Percentiles rank a stretch among this genome's conserved stretches.
Conservation (phyloP, 176 grass and related monocot genomes). For the Carex myosuroides region DNA sequence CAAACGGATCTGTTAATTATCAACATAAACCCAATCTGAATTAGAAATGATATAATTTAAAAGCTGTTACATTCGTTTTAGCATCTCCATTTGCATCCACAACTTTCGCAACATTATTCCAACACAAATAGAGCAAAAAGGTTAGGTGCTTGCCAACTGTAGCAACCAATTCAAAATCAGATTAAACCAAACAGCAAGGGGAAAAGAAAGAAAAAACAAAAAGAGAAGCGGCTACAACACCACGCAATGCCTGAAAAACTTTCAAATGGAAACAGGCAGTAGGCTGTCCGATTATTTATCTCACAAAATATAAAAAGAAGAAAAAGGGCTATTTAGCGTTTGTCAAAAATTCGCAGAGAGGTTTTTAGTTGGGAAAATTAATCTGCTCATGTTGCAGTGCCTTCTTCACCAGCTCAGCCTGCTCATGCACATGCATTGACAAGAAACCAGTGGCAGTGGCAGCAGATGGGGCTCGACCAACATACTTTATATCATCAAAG, state of each 20-base stretch:
- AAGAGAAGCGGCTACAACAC: background rate
- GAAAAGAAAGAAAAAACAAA: background rate
- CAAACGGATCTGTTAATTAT: background rate
- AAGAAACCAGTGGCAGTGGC: constrained; percentile 90
- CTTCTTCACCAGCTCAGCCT: constrained; percentile 64
- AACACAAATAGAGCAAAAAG: background rate
- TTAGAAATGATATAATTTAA: background rate
- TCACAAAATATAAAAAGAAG: background rate
- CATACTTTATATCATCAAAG: constrained; percentile 86
- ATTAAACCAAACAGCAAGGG: background rate
- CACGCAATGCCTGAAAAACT: constrained; percentile 10
- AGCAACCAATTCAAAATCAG: background rate
- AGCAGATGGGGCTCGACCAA: constrained; percentile 76
- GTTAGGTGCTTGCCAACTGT: background rate
- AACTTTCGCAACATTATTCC: background rate
- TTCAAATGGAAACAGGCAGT: constrained; percentile 7
- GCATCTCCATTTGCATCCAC: background rate
- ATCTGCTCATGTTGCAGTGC: constrained; percentile 62
- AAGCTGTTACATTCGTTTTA: background rate
- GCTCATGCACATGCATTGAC: constrained; percentile 66
- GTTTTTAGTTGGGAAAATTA: constrained; percentile 36
- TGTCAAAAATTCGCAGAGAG: background rate
- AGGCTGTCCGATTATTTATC: constrained; percentile 10
- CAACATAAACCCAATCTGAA: background rate
- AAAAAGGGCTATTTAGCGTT: background rate